Conservation (phyloP, 257 asterid species). For the Scutellaria galericulata region DNA sequence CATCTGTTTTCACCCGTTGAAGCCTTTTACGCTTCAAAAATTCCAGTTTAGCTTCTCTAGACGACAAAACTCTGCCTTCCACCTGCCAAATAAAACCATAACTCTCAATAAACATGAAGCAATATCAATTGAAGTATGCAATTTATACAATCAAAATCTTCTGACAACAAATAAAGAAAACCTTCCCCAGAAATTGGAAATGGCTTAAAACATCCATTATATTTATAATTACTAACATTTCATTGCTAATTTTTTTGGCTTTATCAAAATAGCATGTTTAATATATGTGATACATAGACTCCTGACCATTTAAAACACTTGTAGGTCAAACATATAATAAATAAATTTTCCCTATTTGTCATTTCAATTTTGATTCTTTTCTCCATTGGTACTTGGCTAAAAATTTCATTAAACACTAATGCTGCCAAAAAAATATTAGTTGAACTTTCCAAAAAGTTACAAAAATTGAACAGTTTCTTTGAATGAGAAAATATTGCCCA, state of each 20-base stretch:
- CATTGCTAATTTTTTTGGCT: neutral
- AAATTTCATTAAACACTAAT: neutral
- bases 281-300: slow-evolving; percentile 17
- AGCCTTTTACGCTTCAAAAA: slow-evolving; percentile 86
- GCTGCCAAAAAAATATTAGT: neutral
- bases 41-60: slow-evolving; percentile 87
- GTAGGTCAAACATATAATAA: neutral
- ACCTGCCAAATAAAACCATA: slow-evolving; percentile 27
- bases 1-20: slow-evolving; percentile 65
- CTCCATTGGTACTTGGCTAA: neutral
- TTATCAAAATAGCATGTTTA: neutral
- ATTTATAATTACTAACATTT: neutral
- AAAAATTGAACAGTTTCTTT: slow-evolving; percentile 3
- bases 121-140: neutral
- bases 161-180: neutral
- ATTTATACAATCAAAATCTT: neutral
- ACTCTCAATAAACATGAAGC: neutral
- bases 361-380: neutral
- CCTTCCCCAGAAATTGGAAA: neutral
- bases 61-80: slow-evolving; percentile 54
- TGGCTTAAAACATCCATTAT: neutral
- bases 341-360: neutral
- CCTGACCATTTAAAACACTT: neutral
- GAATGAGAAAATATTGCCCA: neutral
- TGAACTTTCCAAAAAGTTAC: neutral